Percentiles rank a stretch among this genome's conserved stretches.
phyloP scores from a whole-genome alignment of 2,329 filamentous ascomycete genomes.

The Xylogone sp. region DNA sequence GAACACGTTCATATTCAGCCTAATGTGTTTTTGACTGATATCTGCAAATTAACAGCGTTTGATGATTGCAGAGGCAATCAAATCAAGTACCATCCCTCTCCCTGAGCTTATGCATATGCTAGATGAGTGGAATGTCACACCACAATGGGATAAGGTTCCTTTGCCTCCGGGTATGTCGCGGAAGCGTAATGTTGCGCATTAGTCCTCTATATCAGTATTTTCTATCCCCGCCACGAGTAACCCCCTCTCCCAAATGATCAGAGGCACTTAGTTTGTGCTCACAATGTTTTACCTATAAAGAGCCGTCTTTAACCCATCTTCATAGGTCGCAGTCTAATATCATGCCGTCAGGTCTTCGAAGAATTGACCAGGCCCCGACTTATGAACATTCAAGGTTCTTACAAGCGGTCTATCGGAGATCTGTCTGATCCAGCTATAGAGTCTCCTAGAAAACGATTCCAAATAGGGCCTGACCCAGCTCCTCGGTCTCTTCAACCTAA shows the following conservation, averaged over 20 bases:
- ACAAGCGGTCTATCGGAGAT: slow-evolving; percentile 19
- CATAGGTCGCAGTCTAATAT: slow-evolving; percentile 23
- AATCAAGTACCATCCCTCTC: slow-evolving; percentile 38
- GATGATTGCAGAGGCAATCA: slow-evolving; percentile 49
- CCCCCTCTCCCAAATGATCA: neutral
- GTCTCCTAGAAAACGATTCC: slow-evolving; percentile 18
- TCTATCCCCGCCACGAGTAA: slow-evolving; percentile 3
- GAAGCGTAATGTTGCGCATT: slow-evolving; percentile 4
- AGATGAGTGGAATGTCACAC: slow-evolving; percentile 36
- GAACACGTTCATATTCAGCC: slow-evolving; percentile 8
- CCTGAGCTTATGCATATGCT: slow-evolving; percentile 41
- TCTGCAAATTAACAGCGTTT: slow-evolving; percentile 25
- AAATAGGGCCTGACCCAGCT: slow-evolving; percentile 15
- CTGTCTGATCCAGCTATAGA: slow-evolving; percentile 11
- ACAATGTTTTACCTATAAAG: slow-evolving; percentile 2
- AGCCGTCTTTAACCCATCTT: slow-evolving; percentile 9
- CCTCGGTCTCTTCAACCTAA: slow-evolving; percentile 24
- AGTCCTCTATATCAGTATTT: slow-evolving; percentile 9
- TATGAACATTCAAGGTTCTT: slow-evolving; percentile 6
- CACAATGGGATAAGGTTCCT: slow-evolving; percentile 44
- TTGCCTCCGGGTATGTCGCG: slow-evolving; percentile 41
- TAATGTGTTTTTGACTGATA: slow-evolving; percentile 18
- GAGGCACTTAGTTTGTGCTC: slow-evolving; percentile 8
- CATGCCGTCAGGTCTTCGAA: slow-evolving; percentile 24
- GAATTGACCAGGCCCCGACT: slow-evolving; percentile 7